Percentiles rank a stretch among this genome's conserved stretches.
Evolutionary conservation across 805 yeast species (phyloP).

Genomic region (Ogataea pini): DNA sequence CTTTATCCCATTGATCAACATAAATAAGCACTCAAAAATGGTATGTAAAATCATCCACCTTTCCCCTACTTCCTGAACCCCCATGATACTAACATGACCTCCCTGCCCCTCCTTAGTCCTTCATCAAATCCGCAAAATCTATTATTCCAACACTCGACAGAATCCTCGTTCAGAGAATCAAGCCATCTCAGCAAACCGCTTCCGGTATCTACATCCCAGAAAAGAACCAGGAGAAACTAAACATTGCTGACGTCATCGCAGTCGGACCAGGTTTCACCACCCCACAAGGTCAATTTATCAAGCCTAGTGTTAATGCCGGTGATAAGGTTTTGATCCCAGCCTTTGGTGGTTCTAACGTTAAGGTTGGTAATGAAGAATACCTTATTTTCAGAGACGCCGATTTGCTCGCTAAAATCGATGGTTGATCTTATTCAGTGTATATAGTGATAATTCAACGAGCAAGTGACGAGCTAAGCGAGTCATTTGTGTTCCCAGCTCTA

Average conservation of each 20-base stretch:
- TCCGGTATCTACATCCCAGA: slow-evolving; percentile 94
- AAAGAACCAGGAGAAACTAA: slow-evolving; percentile 91
- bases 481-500: not conserved
- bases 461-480: too few relatives aligned
- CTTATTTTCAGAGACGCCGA: slow-evolving; percentile 85
- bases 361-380: slow-evolving; percentile 65
- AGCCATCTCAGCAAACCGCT: slow-evolving; percentile 89
- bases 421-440: slow-evolving; percentile 33
- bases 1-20: too few relatives aligned
- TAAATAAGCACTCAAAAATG: slow-evolving; percentile 18
- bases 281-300: slow-evolving; percentile 69
- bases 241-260: slow-evolving; percentile 89
- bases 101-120: slow-evolving; percentile 35
- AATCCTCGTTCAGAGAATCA: slow-evolving; percentile 91
- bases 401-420: slow-evolving; percentile 88
- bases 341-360: slow-evolving; percentile 89
- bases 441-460: slow-evolving; percentile 5
- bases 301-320: slow-evolving; percentile 80
- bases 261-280: slow-evolving; percentile 92
- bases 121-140: slow-evolving; percentile 79
- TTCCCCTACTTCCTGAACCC: too few relatives aligned
- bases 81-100: slow-evolving; percentile 5
- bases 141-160: slow-evolving; percentile 94
- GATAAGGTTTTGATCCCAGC: slow-evolving; percentile 93
- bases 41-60: slow-evolving; percentile 17